Base-by-base conservation (phyloP, 2,329 filamentous ascomycete species). In the Trichoderma sp. region DNA sequence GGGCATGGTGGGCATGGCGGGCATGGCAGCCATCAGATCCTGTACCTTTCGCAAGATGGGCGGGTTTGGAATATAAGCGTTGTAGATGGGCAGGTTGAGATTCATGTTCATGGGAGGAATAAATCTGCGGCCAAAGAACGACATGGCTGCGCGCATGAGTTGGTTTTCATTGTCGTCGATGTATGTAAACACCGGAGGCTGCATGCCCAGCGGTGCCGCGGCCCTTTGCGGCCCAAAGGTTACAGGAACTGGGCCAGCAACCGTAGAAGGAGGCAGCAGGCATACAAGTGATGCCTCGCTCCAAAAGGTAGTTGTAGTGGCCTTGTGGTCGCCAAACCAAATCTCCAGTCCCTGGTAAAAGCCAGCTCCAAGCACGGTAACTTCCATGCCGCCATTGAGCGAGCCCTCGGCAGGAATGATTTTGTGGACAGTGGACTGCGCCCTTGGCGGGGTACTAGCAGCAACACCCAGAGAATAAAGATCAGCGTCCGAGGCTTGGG, bases 391-490 rank as follows among this genome's bases (percentile, higher is more conserved):
- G 76, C 95, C 95, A 45, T 91, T 91, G 75, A 92, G 94, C 7
- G 95, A 94, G 0, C 95, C 95, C 83, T 97, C 94, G 35, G 89
- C 89, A 0, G 95, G 95, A 45, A 97, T 94, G 77, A 98, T 89
- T 82, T 95, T 96, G 82, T 94, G 92, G 27, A 97, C 96, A 21
- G 92, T 90, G 3, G 89, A 86, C 12, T 84, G 82, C 1, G 79
- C 74, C 35, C 88, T 85, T n/a, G 88, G 85, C 60, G 87, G 86
- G 66, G 86, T 86, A 38, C 35, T 38, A 74, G 89, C 84, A 8
- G 83, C 84, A 33, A 90, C 81, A 33, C 89, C 86, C 38, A 90
- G 83, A 24, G 84, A 83, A 82, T 88, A 91, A 3, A 91, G 80
- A 68, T 85, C 85, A 77, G 84, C 88, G 7, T 85, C 83, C 29